Evolutionary conservation across 176 grass and related monocot genomes (phyloP).

Genomic region (Raddia distichophylla): DNA sequence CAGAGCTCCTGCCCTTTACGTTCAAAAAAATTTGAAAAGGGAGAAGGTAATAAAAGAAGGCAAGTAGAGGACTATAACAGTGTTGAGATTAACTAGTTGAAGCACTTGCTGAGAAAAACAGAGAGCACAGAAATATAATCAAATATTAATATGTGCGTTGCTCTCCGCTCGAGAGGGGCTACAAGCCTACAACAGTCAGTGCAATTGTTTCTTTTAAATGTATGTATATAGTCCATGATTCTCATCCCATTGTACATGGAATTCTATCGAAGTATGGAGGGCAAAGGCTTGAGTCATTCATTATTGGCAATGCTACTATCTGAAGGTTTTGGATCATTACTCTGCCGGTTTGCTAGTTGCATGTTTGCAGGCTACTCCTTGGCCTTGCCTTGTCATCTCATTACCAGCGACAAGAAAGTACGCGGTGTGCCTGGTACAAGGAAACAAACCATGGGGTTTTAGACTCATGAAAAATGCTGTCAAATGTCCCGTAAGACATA

Average conservation of each 20-base stretch:
- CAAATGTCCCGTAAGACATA: background rate
- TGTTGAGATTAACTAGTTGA: too few species aligned
- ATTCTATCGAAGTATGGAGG: background rate
- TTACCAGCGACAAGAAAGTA: slow-evolving; percentile 90
- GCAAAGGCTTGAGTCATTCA: background rate
- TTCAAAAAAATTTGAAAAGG: too few species aligned
- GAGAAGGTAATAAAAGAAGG: too few species aligned
- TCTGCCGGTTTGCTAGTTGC: slow-evolving; percentile 40
- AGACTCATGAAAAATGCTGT: background rate
- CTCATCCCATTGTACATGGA: slow-evolving; percentile 2
- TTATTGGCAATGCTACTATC: slow-evolving; percentile 2
- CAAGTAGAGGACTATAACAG: too few species aligned
- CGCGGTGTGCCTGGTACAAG: slow-evolving; percentile 75
- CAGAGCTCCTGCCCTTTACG: too few species aligned
- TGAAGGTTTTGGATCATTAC: background rate
- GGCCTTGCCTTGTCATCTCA: slow-evolving; percentile 77
- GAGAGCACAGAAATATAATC: background rate
- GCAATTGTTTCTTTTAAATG: too few species aligned
- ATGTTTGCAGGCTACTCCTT: slow-evolving; percentile 56
- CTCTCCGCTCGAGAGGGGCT: background rate
- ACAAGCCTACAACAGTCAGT: background rate
- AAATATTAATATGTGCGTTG: too few species aligned
- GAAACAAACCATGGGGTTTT: slow-evolving; percentile 8
- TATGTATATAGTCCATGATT: background rate
- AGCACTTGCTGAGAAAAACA: background rate